Evolutionary conservation across 2,329 filamentous ascomycete genomes (phyloP).

Genomic region (Phialophora expanda): DNA sequence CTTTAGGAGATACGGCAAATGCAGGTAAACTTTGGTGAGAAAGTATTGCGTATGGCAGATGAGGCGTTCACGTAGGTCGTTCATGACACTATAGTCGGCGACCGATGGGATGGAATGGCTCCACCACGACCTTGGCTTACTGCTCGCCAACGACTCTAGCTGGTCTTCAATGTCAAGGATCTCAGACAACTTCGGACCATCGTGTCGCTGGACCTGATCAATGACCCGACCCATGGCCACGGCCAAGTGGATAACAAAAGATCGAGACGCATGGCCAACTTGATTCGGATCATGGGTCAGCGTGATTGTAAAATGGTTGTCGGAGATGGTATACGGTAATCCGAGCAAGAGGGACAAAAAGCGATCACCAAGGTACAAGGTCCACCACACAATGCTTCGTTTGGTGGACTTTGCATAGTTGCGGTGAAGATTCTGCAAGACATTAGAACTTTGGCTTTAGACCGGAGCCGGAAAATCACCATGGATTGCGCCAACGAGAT

Average conservation of each 20-base stretch:
- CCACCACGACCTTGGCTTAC: constrained; percentile 13
- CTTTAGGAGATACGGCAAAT: constrained; percentile 23
- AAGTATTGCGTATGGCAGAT: constrained; percentile 21
- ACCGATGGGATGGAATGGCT: constrained; percentile 1
- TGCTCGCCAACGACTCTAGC: constrained; percentile 15
- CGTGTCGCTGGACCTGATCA: constrained; percentile 18
- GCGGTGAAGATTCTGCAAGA: constrained; percentile 21
- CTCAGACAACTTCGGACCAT: constrained; percentile 17
- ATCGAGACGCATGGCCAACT: constrained; percentile 13
- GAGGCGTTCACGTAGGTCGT: constrained; percentile 20
- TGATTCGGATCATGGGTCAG: constrained; percentile 1
- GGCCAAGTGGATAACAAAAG: constrained; percentile 22
- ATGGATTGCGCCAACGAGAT: constrained; percentile 18
- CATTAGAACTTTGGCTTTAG: constrained; percentile 4
- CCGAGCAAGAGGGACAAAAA: constrained; percentile 23
- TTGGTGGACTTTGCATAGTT: constrained; percentile 11
- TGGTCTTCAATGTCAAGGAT: constrained; percentile 24
- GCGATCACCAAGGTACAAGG: constrained; percentile 20
- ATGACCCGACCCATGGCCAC: constrained; percentile 19
- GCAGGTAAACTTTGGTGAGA: constrained; percentile 18
- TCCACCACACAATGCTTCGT: constrained; percentile 23
- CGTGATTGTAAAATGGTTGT: constrained; percentile 20
- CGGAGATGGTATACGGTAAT: constrained; percentile 19
- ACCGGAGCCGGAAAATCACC: constrained; percentile 5
- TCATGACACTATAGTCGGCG: not conserved